Base-by-base conservation (phyloP, 73 alveolate genomes). In the Paramecium sonneborni region DNA sequence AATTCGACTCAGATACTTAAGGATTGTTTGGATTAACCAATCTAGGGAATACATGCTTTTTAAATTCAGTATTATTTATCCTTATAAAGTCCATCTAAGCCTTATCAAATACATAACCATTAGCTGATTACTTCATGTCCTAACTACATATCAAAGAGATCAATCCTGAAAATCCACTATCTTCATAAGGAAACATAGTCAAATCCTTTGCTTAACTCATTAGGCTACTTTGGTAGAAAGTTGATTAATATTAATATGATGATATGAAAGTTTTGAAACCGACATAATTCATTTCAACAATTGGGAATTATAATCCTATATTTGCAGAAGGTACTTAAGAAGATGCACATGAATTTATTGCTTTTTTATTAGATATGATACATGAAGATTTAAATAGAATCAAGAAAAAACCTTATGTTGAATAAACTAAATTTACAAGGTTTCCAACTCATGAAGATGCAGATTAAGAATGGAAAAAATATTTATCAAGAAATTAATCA, bases 1-100 rank as follows among this genome's bases (percentile, higher is more conserved):
- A 52, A 52, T 52, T 52, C 14, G 68, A 52, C 18, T 0, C 32
- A 1, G 68, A 52, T 52, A 52, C 68, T 6, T n/a, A 62, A 56
- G 99, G 99, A n/a, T 85, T 94, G 57, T 96, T 94, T 11, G 99
- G 99, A 1, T 92, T 98, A 38, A 56, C 82, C 39, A 98, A 98
- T 95, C 89, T 98, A 82, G 99, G 99, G 70, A 99, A 99, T 92
- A 98, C 99, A 21, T 99, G 99, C 95, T 99, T 95, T 95, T 95
- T 99, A 97, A 99, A 98, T 90, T 95, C 99, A 76, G 99, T 99
- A n/a, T 56, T 95, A 2, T 98, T 18, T 15, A 1, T 52, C 6
- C 30, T 52, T 52, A 52, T 52, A 18, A n/a, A 52, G 68, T 52
- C 68, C 23, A 52, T 52, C 32, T 52, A 98, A 93, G 97, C 99